These are phyloP conservation scores for Cyanidiococcus yangmingshanensis DNA, from an alignment of 23 red algal species.

Conservation along the genomic window DNA sequence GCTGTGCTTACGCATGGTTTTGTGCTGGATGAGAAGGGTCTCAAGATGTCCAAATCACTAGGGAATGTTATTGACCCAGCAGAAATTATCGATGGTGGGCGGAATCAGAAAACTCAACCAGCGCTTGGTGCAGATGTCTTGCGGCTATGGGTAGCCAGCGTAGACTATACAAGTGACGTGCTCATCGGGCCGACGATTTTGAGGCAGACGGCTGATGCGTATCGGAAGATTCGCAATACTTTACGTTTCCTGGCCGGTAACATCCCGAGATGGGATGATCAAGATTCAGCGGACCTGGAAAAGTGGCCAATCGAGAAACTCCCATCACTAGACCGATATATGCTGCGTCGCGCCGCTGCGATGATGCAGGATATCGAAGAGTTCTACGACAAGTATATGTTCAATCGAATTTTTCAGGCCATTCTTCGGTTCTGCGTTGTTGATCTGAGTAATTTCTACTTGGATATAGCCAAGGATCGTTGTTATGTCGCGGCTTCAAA, in stretches of 20 bases:
- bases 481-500: slow-evolving; percentile 51
- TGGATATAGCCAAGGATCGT: slow-evolving; percentile 96
- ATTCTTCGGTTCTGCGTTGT: slow-evolving; percentile 62
- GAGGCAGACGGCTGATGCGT: slow-evolving; percentile 65
- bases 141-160: slow-evolving; percentile 79
- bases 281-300: neutral
- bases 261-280: slow-evolving; percentile 53
- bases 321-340: slow-evolving; percentile 69
- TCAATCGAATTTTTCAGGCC: slow-evolving; percentile 65
- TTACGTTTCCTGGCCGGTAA: slow-evolving; percentile 87
- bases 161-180: slow-evolving; percentile 83
- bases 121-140: slow-evolving; percentile 77
- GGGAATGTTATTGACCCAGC: slow-evolving; percentile 97
- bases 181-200: slow-evolving; percentile 79
- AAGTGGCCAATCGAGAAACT: slow-evolving; percentile 37
- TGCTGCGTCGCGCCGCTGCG: slow-evolving; percentile 37
- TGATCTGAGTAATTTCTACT: slow-evolving; percentile 92
- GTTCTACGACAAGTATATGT: slow-evolving; percentile 58
- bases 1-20: slow-evolving; percentile 93
- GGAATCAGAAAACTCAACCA: slow-evolving; percentile 76
- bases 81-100: slow-evolving; percentile 71
- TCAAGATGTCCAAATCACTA: slow-evolving; percentile 95
- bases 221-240: slow-evolving; percentile 91
- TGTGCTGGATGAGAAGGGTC: slow-evolving; percentile 83
- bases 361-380: slow-evolving; percentile 42